Evolutionary conservation across 129 eudicot genomes (phyloP), one percentile per base, ranked within the genome.

Genomic region (Heracleum sosnowskyi): DNA sequence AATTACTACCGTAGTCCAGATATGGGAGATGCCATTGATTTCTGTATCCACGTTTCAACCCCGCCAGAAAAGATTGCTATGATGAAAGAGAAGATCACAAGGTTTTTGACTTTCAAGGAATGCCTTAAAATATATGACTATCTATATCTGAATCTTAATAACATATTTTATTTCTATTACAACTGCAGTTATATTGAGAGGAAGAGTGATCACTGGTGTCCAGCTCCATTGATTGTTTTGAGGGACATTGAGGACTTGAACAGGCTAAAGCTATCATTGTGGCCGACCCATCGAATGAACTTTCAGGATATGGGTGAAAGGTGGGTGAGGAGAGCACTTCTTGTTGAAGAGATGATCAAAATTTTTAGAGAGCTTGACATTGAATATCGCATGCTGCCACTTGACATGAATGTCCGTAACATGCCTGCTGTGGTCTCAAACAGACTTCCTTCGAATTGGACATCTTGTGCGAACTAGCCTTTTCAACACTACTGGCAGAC

Each of bases 361-460:
- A 80, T 80, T 26, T 86, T 83, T 42, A 76, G 75, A 69, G 86
- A 86, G 45, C 84, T 83, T 20, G 86, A 86, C 73, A 74, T 86
- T 4, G 89, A 86, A 80, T 83, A 80, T 75, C 76, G 83, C 66
- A 73, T 83, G 62, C 84, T 71, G 42, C 98, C 0, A 46, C 49
- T 77, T 8, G 98, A 93, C 17, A 55, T 93, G 1, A 93, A 93
- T 41, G 90, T 93, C 20, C 89, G 94, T 24, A 83, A 80, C 82
- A 81, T 93, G 92, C 96, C 96, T 12, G 71, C 83, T 24, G 22
- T 82, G 81, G 63, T 79, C 33, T 81, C 94, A 0, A 91, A 53
- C 62, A 88, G 94, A 72, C 62, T 90, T 72, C 98, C 96, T 2
- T 90, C 98, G 0, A 93, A 84, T 40, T 93, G 98, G 98, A 72